Percentiles rank a stretch among this genome's conserved stretches.
These are phyloP conservation scores for Apophysomyces sp. DNA, from an alignment of 371 early-diverging fungal species.

Conservation along the genomic window DNA sequence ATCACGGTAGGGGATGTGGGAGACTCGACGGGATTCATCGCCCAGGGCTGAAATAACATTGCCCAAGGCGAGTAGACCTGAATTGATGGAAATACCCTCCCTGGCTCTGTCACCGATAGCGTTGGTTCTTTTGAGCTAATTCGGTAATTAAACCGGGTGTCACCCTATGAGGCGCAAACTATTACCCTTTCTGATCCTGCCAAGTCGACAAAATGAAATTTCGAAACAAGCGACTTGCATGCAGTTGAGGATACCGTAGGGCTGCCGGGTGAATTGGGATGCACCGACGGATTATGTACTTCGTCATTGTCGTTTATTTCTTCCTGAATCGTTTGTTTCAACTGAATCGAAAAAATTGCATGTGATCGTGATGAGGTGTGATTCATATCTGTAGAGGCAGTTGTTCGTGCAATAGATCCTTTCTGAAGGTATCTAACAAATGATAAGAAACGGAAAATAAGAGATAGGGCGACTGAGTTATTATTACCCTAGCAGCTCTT, in stretches of 20 bases:
- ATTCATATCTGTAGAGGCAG: slow-evolving; percentile 98
- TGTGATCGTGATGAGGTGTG: slow-evolving; percentile 93
- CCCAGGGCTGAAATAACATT: slow-evolving; percentile 98
- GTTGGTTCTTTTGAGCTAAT: slow-evolving; percentile 85
- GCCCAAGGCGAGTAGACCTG: slow-evolving; percentile 96
- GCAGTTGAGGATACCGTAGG: slow-evolving; percentile 1
- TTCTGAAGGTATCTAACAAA: slow-evolving; percentile 53
- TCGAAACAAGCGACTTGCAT: slow-evolving; percentile 51
- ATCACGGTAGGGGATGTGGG: slow-evolving; percentile 94
- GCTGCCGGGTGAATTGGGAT: not conserved
- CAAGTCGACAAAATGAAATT: slow-evolving; percentile 96
- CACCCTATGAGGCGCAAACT: not conserved
- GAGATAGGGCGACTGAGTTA: not conserved
- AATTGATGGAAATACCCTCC: slow-evolving; percentile 98
- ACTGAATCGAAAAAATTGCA: slow-evolving; percentile 92
- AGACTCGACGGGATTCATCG: slow-evolving; percentile 67
- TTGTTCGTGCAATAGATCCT: slow-evolving; percentile 86
- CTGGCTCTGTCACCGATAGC: slow-evolving; percentile 94
- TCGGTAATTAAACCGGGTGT: not conserved
- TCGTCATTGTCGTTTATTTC: slow-evolving; percentile 5
- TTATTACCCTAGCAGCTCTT: slow-evolving; percentile 68
- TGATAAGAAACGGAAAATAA: not conserved
- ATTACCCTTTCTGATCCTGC: slow-evolving; percentile 87
- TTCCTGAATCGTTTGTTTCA: slow-evolving; percentile 47
- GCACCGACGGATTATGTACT: not conserved